phyloP scores from a whole-genome alignment of 2,329 filamentous ascomycete genomes.

The Alternaria longipes region DNA sequence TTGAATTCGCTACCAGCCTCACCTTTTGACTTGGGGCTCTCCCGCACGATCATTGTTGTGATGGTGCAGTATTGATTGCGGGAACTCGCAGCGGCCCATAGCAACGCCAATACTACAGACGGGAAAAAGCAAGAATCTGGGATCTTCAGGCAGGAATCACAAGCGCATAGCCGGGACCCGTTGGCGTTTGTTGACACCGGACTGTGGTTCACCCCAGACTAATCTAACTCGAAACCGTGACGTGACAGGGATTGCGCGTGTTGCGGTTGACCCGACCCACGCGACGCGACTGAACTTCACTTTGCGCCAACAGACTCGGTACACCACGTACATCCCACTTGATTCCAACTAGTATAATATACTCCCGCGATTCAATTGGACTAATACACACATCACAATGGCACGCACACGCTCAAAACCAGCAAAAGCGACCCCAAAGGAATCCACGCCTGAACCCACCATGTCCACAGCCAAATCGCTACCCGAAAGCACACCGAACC shows the following conservation, averaged over 20 bases:
- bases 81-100: conserved; percentile 38
- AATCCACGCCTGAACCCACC: conserved; percentile 34
- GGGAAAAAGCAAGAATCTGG: conserved; percentile 1
- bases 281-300: conserved; percentile 14
- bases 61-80: conserved; percentile 25
- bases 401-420: conserved; percentile 50
- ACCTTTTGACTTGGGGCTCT: conserved; percentile 58
- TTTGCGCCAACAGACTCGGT: neutral
- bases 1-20: conserved; percentile 19
- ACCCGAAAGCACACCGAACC: conserved; percentile 50
- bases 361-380: neutral
- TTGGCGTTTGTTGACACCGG: conserved; percentile 30
- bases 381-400: conserved; percentile 31
- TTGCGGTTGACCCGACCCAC: conserved; percentile 21
- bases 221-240: conserved; percentile 40
- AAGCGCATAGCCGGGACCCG: conserved; percentile 8
- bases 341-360: neutral
- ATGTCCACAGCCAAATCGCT: conserved; percentile 41
- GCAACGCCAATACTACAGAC: conserved; percentile 27
- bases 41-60: conserved; percentile 56
- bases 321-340: neutral
- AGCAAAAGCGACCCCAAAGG: conserved; percentile 21
- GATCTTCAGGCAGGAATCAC: conserved; percentile 2
- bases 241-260: conserved; percentile 41
- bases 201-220: conserved; percentile 32